phyloP scores from a whole-genome alignment of 2,329 filamentous ascomycete species.

The Xylaria sp. region DNA sequence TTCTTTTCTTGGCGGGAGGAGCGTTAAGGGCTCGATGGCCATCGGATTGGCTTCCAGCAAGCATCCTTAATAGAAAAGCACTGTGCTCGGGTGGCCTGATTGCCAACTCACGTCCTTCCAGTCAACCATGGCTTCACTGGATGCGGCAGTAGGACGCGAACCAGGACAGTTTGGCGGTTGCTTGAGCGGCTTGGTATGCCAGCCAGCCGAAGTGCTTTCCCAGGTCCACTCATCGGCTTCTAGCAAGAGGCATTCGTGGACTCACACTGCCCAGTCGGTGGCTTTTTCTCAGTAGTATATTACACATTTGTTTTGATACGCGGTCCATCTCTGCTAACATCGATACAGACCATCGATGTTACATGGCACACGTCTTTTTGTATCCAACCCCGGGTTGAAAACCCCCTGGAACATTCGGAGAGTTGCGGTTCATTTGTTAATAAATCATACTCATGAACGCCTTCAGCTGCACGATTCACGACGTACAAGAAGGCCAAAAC shows the following conservation, averaged over 20 bases:
- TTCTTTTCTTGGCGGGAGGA: constrained; percentile 28
- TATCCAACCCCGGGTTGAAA: constrained; percentile 2
- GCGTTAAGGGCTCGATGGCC: constrained; percentile 7
- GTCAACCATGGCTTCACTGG: constrained; percentile 14
- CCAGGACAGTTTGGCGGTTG: constrained; percentile 12
- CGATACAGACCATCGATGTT: constrained; percentile 18
- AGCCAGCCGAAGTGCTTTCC: constrained; percentile 1
- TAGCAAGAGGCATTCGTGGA: constrained; percentile 18
- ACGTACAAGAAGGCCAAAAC: constrained; percentile 6
- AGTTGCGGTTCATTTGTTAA: constrained; percentile 2
- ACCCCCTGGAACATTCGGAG: constrained; percentile 2
- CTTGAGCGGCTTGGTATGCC: constrained; percentile 16
- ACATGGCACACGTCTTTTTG: constrained; percentile 10
- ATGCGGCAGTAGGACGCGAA: constrained; percentile 16
- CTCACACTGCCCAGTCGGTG: constrained; percentile 20
- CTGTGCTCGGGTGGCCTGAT: constrained; percentile 18
- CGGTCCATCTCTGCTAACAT: constrained; percentile 6
- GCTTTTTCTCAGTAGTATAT: constrained; percentile 11
- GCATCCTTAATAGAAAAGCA: constrained; percentile 13
- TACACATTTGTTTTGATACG: constrained; percentile 10
- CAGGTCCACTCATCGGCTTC: constrained; percentile 13
- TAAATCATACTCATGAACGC: constrained; percentile 5
- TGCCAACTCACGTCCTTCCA: constrained; percentile 25
- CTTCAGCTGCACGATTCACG: constrained; percentile 7
- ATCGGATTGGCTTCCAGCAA: constrained; percentile 19